Conservation (phyloP, 352 stramenopile species). For the Phytophthora hybrid region DNA sequence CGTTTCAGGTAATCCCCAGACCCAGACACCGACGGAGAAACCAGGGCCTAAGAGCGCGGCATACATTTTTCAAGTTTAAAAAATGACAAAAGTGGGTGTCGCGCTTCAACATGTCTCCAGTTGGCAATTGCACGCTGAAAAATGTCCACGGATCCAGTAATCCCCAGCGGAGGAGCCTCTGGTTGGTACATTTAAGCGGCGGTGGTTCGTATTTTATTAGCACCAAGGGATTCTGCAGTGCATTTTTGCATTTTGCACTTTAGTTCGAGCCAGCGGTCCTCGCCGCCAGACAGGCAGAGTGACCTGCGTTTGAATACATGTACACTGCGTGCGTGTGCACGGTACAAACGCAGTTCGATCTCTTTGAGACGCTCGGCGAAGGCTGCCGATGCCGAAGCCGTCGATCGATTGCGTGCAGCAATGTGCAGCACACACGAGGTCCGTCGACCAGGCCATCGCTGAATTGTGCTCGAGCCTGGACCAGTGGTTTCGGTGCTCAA, state of each 20-base stretch:
- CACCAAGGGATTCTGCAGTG: too few species aligned
- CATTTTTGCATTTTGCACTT: too few species aligned
- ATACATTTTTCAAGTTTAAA: conserved; percentile 27
- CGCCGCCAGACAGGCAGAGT: not conserved
- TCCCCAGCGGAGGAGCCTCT: not conserved
- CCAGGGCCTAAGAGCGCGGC: not conserved
- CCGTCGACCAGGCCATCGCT: conserved; percentile 20
- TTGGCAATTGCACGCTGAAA: conserved; percentile 1
- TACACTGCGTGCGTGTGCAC: not conserved
- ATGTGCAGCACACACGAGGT: not conserved
- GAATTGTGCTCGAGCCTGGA: conserved; percentile 17
- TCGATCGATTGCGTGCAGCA: conserved; percentile 20
- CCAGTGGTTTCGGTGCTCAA: conserved; percentile 36
- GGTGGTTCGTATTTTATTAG: too few species aligned
- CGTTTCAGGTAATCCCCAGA: too few species aligned
- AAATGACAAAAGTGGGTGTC: conserved; percentile 9
- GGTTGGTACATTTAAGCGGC: too few species aligned
- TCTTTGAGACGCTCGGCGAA: not conserved
- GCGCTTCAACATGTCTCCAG: conserved; percentile 31
- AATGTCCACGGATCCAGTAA: not conserved
- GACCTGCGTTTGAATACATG: not conserved
- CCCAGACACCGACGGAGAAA: too few species aligned
- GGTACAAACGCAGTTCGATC: not conserved
- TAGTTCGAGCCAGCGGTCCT: too few species aligned
- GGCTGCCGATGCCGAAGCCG: not conserved